Evolutionary conservation across 2,329 filamentous ascomycete species (phyloP).

Genomic region (Alternaria conjuncta): DNA sequence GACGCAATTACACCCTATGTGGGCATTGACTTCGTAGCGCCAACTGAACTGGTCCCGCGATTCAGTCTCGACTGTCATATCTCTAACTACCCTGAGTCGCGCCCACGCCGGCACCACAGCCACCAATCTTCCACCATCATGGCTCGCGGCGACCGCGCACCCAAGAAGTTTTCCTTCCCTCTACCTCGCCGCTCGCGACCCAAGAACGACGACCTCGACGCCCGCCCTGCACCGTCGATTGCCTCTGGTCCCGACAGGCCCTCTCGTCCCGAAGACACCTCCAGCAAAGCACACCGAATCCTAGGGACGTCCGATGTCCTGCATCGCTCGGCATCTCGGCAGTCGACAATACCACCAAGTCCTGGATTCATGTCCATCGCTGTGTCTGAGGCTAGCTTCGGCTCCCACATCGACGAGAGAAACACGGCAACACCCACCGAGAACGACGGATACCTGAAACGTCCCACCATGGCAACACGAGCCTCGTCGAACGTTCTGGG

Average conservation of each 20-base stretch:
- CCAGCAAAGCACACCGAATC: constrained; percentile 47
- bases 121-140: constrained; percentile 32
- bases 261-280: constrained; percentile 29
- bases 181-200: constrained; percentile 40
- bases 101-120: constrained; percentile 24
- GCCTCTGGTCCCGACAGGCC: constrained; percentile 31
- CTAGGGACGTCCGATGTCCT: constrained; percentile 45
- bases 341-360: constrained; percentile 29
- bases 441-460: constrained; percentile 18
- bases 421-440: constrained; percentile 28
- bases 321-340: constrained; percentile 32
- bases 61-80: constrained; percentile 27
- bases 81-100: constrained; percentile 35
- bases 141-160: constrained; percentile 32
- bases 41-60: constrained; percentile 22
- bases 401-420: constrained; percentile 33
- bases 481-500: constrained; percentile 46
- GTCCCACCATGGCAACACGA: constrained; percentile 36
- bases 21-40: constrained; percentile 11
- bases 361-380: constrained; percentile 42
- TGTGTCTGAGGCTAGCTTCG: constrained; percentile 39
- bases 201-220: constrained; percentile 25
- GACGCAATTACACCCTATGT: constrained; percentile 16
- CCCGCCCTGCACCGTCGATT: constrained; percentile 26
- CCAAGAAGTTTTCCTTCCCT: constrained; percentile 48